A percentile compares a stretch with the other conserved stretches of the same genome.
phyloP scores from a whole-genome alignment of 1,284 basidiomycete species.

The Ganoderma sp. region DNA sequence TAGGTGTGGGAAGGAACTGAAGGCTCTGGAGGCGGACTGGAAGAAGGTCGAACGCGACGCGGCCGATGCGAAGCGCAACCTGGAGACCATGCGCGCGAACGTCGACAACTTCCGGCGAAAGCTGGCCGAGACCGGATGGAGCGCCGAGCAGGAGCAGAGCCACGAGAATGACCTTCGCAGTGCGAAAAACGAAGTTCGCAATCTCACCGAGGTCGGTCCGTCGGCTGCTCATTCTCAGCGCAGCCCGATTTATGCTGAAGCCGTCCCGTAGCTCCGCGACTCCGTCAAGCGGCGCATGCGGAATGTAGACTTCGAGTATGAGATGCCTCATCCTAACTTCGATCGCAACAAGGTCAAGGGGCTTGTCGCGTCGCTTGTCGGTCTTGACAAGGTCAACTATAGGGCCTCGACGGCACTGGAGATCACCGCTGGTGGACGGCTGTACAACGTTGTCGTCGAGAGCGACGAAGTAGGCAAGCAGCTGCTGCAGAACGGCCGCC shows the following conservation, averaged over 20 bases:
- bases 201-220: conserved; percentile 68
- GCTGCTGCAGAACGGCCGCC: conserved; percentile 81
- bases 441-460: conserved; percentile 96
- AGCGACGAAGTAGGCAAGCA: conserved; percentile 90
- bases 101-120: conserved; percentile 63
- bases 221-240: not conserved
- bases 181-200: conserved; percentile 63
- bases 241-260: not conserved
- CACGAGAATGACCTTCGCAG: conserved; percentile 63
- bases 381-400: conserved; percentile 73
- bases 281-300: conserved; percentile 71
- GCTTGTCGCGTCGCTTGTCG: conserved; percentile 86
- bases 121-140: conserved; percentile 79
- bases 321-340: conserved; percentile 81
- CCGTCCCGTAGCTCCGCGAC: conserved; percentile 71
- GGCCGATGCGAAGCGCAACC: conserved; percentile 73
- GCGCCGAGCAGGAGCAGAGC: conserved; percentile 74
- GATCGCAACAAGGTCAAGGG: conserved; percentile 91
- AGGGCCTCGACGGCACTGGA: conserved; percentile 91
- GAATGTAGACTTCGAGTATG: conserved; percentile 85
- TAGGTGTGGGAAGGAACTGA: conserved; percentile 85
- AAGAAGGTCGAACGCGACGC: conserved; percentile 88
- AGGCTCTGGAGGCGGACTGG: conserved; percentile 78
- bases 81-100: conserved; percentile 66
- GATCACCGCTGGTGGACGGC: conserved; percentile 87